phyloP scores from a whole-genome alignment of 2,329 filamentous ascomycete species.

The Beauveria caledonica region DNA sequence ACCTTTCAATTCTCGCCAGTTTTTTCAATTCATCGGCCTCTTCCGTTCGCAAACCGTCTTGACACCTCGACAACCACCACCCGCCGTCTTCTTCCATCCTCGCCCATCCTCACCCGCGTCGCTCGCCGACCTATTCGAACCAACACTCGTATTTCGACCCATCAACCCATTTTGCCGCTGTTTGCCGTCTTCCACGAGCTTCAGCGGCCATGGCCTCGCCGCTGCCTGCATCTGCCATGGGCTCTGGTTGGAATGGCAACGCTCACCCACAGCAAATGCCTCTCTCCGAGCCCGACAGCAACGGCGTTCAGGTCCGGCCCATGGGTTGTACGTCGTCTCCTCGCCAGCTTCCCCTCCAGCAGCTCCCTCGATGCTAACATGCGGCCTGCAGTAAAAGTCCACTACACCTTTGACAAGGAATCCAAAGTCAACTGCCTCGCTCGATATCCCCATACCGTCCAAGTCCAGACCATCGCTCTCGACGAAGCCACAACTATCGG shows the following conservation, averaged over 20 bases:
- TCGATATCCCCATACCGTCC: constrained; percentile 69
- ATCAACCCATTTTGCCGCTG: constrained; percentile 1
- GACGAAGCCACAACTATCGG: constrained; percentile 78
- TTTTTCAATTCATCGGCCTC: background rate
- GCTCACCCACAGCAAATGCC: constrained; percentile 23
- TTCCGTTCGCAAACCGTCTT: background rate
- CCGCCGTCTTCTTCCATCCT: background rate
- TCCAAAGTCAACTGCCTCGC: constrained; percentile 85
- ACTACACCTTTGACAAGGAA: constrained; percentile 91
- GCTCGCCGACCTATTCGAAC: background rate
- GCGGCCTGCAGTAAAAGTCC: constrained; percentile 68
- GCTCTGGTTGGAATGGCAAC: constrained; percentile 24
- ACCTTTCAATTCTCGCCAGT: constrained; percentile 6
- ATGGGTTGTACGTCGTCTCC: constrained; percentile 55
- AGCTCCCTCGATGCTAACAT: constrained; percentile 13
- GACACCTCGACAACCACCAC: background rate
- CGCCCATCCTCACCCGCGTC: background rate
- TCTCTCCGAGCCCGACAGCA: constrained; percentile 28
- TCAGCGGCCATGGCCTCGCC: constrained; percentile 32
- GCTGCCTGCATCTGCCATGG: constrained; percentile 24
- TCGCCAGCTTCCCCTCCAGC: constrained; percentile 15
- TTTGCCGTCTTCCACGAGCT: constrained; percentile 4
- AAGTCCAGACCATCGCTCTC: constrained; percentile 71
- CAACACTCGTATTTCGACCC: background rate
- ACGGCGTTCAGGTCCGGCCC: constrained; percentile 48